Percentiles rank a stretch among this genome's conserved stretches.
Evolutionary conservation across 2,329 filamentous ascomycete genomes (phyloP).

Genomic region (Hawksworthiomyces lignivorus): DNA sequence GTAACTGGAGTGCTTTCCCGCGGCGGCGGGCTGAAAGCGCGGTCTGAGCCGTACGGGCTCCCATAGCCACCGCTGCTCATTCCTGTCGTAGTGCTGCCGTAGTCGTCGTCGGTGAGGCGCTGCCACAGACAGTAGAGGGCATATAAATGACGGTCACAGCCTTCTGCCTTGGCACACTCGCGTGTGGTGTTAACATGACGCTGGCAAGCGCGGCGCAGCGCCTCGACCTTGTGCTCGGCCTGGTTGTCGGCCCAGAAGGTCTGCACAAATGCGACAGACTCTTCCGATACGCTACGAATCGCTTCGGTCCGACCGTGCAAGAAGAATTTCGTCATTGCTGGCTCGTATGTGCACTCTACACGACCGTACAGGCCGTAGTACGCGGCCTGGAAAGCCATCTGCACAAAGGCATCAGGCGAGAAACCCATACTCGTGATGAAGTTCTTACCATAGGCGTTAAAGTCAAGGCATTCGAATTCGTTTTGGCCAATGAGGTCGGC

Average conservation of each 20-base stretch:
- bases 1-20: background rate
- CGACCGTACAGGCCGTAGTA: constrained; percentile 96
- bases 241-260: constrained; percentile 93
- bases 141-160: constrained; percentile 88
- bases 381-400: constrained; percentile 98
- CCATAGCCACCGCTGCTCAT: constrained; percentile 17
- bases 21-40: constrained; percentile 51
- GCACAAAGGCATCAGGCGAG: constrained; percentile 93
- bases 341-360: constrained; percentile 92
- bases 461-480: constrained; percentile 89
- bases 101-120: constrained; percentile 69
- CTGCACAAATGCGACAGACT: constrained; percentile 81
- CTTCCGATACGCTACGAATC: constrained; percentile 74
- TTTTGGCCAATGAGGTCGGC: constrained; percentile 95
- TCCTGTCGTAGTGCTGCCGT: constrained; percentile 37
- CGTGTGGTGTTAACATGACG: constrained; percentile 74
- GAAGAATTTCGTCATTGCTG: constrained; percentile 94
- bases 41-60: constrained; percentile 30
- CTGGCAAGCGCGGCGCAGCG: constrained; percentile 73
- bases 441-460: constrained; percentile 84
- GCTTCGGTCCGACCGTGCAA: constrained; percentile 93
- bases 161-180: constrained; percentile 81
- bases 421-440: constrained; percentile 97
- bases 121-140: constrained; percentile 95
- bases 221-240: constrained; percentile 73